phyloP scores from a whole-genome alignment of 176 grass and related monocot genomes.

The Miscanthus lutarioriparius region DNA sequence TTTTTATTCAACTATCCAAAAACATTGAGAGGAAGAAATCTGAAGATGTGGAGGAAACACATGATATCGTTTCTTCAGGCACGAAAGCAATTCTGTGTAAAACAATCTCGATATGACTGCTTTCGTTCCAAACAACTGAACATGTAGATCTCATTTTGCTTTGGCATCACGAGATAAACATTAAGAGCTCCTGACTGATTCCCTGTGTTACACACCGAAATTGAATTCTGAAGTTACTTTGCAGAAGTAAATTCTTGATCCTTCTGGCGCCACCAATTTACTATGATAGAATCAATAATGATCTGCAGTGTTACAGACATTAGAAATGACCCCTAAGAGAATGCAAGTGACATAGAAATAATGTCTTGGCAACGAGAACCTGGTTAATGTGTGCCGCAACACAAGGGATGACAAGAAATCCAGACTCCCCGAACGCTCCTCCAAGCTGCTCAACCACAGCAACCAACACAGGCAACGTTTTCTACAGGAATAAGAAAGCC shows the following conservation, averaged over 20 bases:
- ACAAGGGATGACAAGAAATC: slow-evolving; percentile 72
- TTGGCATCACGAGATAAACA: not conserved
- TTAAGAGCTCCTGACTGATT: not conserved
- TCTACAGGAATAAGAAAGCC: slow-evolving; percentile 40
- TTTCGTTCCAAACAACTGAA: slow-evolving; percentile 20
- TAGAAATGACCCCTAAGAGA: slow-evolving; percentile 22
- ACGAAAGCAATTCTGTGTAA: not conserved
- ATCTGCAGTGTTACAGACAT: slow-evolving; percentile 55
- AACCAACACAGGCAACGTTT: slow-evolving; percentile 84
- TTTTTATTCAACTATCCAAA: slow-evolving; percentile 1
- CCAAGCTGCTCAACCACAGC: slow-evolving; percentile 89
- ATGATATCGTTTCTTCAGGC: not conserved
- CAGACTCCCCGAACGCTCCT: slow-evolving; percentile 69
- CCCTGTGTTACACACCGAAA: not conserved
- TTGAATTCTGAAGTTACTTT: slow-evolving; percentile 43
- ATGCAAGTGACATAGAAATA: not conserved
- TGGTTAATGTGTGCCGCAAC: slow-evolving; percentile 79
- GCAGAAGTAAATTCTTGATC: slow-evolving; percentile 47
- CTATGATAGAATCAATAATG: slow-evolving; percentile 72
- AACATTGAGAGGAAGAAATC: not conserved
- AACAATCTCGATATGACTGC: not conserved
- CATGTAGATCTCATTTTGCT: slow-evolving; percentile 17
- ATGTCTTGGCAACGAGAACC: slow-evolving; percentile 42
- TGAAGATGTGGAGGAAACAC: not conserved
- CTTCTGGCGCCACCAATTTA: slow-evolving; percentile 76